A percentile compares a stretch with the other conserved stretches of the same genome.
Conservation (phyloP, 1,139 yeast species). For the Blastobotrys buckinghamii region DNA sequence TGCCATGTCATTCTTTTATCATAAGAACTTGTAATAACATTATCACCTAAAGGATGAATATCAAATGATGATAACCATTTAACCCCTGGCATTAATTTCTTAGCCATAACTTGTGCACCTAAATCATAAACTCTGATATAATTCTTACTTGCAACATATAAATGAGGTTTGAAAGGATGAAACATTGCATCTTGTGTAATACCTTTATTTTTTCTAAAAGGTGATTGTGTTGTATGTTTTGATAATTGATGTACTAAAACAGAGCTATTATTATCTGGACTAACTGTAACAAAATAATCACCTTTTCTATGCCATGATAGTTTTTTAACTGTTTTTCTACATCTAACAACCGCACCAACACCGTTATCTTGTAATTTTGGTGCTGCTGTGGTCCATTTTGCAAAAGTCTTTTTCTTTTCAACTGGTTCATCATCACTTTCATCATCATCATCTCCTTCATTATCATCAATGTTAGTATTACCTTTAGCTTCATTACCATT, state of each 20-base stretch:
- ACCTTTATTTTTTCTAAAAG: slow-evolving; percentile 90
- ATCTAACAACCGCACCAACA: slow-evolving; percentile 64
- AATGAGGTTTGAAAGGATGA: slow-evolving; percentile 94
- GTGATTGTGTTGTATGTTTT: slow-evolving; percentile 94
- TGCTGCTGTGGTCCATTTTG: slow-evolving; percentile 84
- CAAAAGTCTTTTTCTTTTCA: slow-evolving; percentile 50
- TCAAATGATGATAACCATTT: slow-evolving; percentile 90
- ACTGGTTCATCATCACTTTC: slow-evolving; percentile 30
- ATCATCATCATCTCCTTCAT: not conserved
- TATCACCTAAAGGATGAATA: slow-evolving; percentile 95
- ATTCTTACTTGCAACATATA: slow-evolving; percentile 91
- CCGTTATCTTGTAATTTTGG: slow-evolving; percentile 58
- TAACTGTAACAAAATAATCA: slow-evolving; percentile 89
- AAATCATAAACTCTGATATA: slow-evolving; percentile 86
- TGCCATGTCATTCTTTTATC: slow-evolving; percentile 98
- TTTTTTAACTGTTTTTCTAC: slow-evolving; percentile 70
- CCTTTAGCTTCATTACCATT: slow-evolving; percentile 40
- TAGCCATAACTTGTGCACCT: slow-evolving; percentile 74
- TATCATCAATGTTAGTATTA: slow-evolving; percentile 26
- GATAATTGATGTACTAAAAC: slow-evolving; percentile 92
- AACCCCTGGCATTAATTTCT: slow-evolving; percentile 90
- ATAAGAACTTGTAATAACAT: slow-evolving; percentile 83
- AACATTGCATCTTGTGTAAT: slow-evolving; percentile 92
- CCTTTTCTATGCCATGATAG: slow-evolving; percentile 97
- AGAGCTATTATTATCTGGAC: slow-evolving; percentile 86